Percentiles rank a stretch among this genome's conserved stretches.
phyloP scores from a whole-genome alignment of 2,329 filamentous ascomycete genomes.

The Arachnopeziza araneosa region DNA sequence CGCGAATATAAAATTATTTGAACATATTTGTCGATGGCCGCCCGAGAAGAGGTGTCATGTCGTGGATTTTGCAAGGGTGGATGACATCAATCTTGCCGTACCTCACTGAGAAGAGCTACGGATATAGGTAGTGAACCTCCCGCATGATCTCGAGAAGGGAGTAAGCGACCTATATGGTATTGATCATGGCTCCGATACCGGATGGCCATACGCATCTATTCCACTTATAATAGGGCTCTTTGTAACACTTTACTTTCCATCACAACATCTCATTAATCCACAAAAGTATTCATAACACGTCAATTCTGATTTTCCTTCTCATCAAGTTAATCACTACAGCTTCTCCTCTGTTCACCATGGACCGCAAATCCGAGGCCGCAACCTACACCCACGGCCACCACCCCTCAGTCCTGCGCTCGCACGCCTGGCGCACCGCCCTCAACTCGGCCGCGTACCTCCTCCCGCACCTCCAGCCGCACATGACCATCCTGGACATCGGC shows the following conservation, averaged over 20 bases:
- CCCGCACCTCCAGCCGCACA: conserved; percentile 30
- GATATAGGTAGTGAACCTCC: too few species aligned
- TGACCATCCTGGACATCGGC: conserved; percentile 39
- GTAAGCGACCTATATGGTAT: background rate
- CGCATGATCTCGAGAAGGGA: background rate
- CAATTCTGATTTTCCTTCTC: background rate
- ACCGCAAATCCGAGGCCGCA: conserved; percentile 10
- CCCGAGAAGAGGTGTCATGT: too few species aligned
- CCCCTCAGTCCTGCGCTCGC: conserved; percentile 20
- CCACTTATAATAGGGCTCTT: conserved; percentile 1
- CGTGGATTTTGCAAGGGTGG: too few species aligned
- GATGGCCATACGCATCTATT: background rate
- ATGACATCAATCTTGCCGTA: too few species aligned
- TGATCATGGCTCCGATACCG: conserved; percentile 2
- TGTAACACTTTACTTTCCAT: background rate
- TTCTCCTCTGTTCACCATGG: conserved; percentile 2
- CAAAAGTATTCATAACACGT: background rate
- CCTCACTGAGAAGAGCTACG: too few species aligned
- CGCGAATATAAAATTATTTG: too few species aligned
- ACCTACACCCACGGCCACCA: conserved; percentile 14
- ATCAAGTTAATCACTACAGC: conserved; percentile 3
- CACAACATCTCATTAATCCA: background rate
- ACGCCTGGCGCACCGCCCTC: conserved; percentile 38
- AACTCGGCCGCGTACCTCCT: conserved; percentile 39
- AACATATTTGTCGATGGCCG: too few species aligned